phyloP scores from a whole-genome alignment of 768 basidiomycete species.

The Serendipita sp. region DNA sequence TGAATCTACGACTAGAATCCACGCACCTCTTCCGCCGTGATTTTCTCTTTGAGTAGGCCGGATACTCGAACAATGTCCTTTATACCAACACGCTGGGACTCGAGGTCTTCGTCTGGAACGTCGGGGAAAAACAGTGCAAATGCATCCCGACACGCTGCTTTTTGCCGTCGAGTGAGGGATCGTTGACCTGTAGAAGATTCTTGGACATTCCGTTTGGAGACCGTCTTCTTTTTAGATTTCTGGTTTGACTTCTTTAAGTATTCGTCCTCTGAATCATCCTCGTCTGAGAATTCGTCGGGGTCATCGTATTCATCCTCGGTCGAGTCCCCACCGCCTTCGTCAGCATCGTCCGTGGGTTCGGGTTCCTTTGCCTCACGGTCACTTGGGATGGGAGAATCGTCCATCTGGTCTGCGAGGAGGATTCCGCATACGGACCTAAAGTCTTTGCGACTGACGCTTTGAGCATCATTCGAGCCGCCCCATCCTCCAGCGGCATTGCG shows the following conservation, averaged over 20 bases:
- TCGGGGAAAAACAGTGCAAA: slow-evolving; percentile 65
- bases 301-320: slow-evolving; percentile 7
- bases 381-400: not conserved
- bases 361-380: not conserved
- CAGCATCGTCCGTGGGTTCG: not conserved
- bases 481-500: slow-evolving; percentile 46
- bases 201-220: not conserved
- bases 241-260: not conserved
- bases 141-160: slow-evolving; percentile 35
- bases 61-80: slow-evolving; percentile 48
- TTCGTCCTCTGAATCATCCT: not conserved
- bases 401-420: slow-evolving; percentile 26
- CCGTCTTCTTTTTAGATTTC: not conserved
- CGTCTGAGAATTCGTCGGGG: not conserved
- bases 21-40: slow-evolving; percentile 59
- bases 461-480: slow-evolving; percentile 13
- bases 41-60: slow-evolving; percentile 48
- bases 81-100: slow-evolving; percentile 41
- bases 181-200: not conserved
- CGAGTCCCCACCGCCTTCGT: not conserved
- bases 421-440: slow-evolving; percentile 72
- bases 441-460: slow-evolving; percentile 42
- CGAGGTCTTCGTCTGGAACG: slow-evolving; percentile 29
- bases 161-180: slow-evolving; percentile 34
- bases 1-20: slow-evolving; percentile 4